Conservation (phyloP, 2,329 filamentous ascomycete genomes). For the Fusarium lateritium region DNA sequence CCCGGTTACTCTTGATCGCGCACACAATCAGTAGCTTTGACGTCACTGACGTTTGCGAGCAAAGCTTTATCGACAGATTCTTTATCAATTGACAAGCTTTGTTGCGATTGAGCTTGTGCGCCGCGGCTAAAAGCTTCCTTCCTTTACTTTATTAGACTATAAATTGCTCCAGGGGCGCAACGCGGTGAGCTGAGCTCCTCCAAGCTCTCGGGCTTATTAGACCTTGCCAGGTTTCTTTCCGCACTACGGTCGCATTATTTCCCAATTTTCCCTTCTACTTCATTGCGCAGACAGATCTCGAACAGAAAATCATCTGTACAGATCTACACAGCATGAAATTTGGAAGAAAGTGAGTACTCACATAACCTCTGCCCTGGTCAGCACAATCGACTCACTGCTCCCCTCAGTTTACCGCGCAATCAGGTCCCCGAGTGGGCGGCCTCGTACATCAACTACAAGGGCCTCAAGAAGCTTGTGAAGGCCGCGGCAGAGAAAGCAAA, state of each 20-base stretch:
- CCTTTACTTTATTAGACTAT: conserved; percentile 9
- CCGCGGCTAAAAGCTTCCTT: conserved; percentile 12
- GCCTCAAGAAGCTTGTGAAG: conserved; percentile 96
- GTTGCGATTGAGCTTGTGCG: conserved; percentile 3
- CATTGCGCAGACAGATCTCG: conserved; percentile 5
- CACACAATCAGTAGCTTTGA: conserved; percentile 32
- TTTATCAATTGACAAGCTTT: conserved; percentile 8
- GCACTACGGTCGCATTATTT: conserved; percentile 13
- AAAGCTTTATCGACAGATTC: conserved; percentile 1
- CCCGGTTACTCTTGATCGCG: conserved; percentile 38
- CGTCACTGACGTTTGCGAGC: conserved; percentile 23
- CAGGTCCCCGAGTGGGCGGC: conserved; percentile 90
- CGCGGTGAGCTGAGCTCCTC: conserved; percentile 22
- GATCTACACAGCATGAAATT: conserved; percentile 68
- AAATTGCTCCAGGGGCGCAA: conserved; percentile 17
- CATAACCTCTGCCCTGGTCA: conserved; percentile 9
- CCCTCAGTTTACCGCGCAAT: conserved; percentile 77
- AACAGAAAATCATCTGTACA: conserved; percentile 2
- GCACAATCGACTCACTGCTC: conserved; percentile 31
- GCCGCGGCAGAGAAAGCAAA: conserved; percentile 76
- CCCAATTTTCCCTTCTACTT: conserved; percentile 16
- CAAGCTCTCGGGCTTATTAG: conserved; percentile 12
- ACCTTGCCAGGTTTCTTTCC: neutral
- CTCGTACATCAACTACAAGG: conserved; percentile 90
- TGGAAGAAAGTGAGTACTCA: conserved; percentile 68